phyloP scores from a whole-genome alignment of 352 stramenopile species.

The Phytopythium sindhum region DNA sequence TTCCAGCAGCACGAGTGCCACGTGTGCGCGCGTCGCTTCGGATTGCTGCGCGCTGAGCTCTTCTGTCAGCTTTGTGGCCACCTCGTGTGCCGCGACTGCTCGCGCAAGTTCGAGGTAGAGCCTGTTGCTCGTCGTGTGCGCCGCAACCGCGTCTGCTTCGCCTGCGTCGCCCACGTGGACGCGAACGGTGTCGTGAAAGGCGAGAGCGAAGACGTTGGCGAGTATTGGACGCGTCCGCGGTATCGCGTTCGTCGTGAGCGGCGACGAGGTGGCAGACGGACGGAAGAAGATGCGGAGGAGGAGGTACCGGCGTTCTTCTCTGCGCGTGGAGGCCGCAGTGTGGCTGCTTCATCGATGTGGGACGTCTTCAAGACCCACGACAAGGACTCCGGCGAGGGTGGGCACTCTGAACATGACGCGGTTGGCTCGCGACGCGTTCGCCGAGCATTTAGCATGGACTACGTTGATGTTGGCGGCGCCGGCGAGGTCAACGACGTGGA shows the following conservation, averaged over 20 bases:
- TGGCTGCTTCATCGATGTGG: background rate
- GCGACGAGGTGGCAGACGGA: background rate
- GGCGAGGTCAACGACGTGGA: conserved; percentile 5
- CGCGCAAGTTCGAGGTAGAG: conserved; percentile 68
- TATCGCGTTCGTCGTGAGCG: conserved; percentile 5
- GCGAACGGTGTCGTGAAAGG: conserved; percentile 38
- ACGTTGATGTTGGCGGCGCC: background rate
- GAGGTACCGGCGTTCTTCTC: background rate
- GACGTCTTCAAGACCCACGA: background rate
- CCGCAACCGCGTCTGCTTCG: conserved; percentile 58
- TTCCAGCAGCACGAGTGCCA: conserved; percentile 30
- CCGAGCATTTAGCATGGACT: conserved; percentile 7
- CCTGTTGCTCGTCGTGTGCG: conserved; percentile 36
- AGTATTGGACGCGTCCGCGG: background rate
- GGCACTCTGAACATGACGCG: background rate
- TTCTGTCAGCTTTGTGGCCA: conserved; percentile 69
- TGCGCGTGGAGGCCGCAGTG: conserved; percentile 2
- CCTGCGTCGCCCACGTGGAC: conserved; percentile 55
- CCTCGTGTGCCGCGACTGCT: conserved; percentile 59
- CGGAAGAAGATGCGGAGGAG: background rate
- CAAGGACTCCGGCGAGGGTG: background rate
- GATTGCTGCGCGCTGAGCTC: conserved; percentile 44
- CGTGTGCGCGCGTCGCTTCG: conserved; percentile 51
- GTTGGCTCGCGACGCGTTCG: background rate
- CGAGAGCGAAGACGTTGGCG: conserved; percentile 8